Evolutionary conservation across 2,329 filamentous ascomycete genomes (phyloP), one percentile per base, ranked within the genome.

Genomic region (Cercospora sp.): DNA sequence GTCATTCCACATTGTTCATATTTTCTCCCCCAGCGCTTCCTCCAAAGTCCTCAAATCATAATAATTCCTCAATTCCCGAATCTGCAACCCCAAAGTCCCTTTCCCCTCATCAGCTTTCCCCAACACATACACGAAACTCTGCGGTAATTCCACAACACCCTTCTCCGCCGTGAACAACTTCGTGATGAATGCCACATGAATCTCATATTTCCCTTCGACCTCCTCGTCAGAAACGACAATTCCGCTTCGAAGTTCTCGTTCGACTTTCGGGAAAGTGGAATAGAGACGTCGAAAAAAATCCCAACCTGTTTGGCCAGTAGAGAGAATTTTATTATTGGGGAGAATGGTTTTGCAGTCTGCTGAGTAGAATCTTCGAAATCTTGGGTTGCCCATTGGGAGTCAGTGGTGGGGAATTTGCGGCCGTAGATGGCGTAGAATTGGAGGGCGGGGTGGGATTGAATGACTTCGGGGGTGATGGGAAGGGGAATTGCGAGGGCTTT

Each of bases 41-140:
- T 71, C 69, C 65, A 69, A 13, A 16, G 57, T 65, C 45, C 60
- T 58, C 65, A 71, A 45, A 63, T 71, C 69, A 60, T 71, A 69
- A 49, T 67, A 71, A 45, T 67, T 69, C 59, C 69, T 64, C 61
- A 71, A 66, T 43, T 67, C 67, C 51, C 62, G 34, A 45, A 69
- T 58, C 55, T 71, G 69, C 34, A 63, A 59, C 24, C 67, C 67
- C 37, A 61, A 18, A 10, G 60, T 68, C 12, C 67, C 67, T 32
- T 65, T 69, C 3, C 65, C 67, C n/a, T 43, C 53, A 49, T 66
- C 69, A 55, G 67, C 65, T 34, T 69, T 66, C 8, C 67, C 67
- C 1, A 71, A 26, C 9, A 58, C 66, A 55, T 69, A 68, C 40
- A 66, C 60, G 37, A 71, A 71, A 24, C 61, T 61, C 65, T 69